Evolutionary conservation across 169 alveolate genomes (phyloP).

Genomic region (Cryptosporidium baileyi): DNA sequence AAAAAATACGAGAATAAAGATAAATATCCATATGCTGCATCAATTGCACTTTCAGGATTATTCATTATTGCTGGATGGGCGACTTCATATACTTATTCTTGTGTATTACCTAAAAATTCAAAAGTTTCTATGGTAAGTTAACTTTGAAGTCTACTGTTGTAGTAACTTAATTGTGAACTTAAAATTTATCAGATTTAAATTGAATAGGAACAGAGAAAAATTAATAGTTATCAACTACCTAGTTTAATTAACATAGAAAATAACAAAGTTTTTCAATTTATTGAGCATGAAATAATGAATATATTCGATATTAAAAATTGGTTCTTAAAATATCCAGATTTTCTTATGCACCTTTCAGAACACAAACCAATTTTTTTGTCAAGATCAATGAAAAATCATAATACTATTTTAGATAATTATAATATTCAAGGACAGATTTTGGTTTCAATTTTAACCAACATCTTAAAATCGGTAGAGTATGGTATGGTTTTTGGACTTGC

Average conservation of each 20-base stretch:
- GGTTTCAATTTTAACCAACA: neutral
- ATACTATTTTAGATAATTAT: slow-evolving; percentile 1
- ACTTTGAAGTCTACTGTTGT: neutral
- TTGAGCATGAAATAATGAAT: slow-evolving; percentile 3
- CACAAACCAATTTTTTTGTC: slow-evolving; percentile 25
- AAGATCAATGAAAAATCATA: slow-evolving; percentile 40
- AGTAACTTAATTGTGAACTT: neutral
- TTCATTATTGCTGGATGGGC: slow-evolving; percentile 50
- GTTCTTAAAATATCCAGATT: slow-evolving; percentile 22
- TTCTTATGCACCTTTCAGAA: slow-evolving; percentile 11
- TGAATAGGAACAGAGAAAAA: neutral
- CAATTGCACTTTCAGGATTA: slow-evolving; percentile 49
- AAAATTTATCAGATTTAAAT: neutral
- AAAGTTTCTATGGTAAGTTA: slow-evolving; percentile 36
- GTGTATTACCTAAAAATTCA: slow-evolving; percentile 9
- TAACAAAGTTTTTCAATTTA: neutral
- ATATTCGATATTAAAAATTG: slow-evolving; percentile 23
- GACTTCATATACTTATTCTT: slow-evolving; percentile 35
- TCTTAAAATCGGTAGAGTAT: neutral
- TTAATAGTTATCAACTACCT: neutral
- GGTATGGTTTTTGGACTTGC: slow-evolving; percentile 70
- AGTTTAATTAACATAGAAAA: neutral
- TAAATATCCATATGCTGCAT: slow-evolving; percentile 66
- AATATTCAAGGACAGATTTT: slow-evolving; percentile 25
- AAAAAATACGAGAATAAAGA: neutral